Base-by-base conservation (phyloP, 1,139 yeast species). In the Entelexis paramagnoliae region DNA sequence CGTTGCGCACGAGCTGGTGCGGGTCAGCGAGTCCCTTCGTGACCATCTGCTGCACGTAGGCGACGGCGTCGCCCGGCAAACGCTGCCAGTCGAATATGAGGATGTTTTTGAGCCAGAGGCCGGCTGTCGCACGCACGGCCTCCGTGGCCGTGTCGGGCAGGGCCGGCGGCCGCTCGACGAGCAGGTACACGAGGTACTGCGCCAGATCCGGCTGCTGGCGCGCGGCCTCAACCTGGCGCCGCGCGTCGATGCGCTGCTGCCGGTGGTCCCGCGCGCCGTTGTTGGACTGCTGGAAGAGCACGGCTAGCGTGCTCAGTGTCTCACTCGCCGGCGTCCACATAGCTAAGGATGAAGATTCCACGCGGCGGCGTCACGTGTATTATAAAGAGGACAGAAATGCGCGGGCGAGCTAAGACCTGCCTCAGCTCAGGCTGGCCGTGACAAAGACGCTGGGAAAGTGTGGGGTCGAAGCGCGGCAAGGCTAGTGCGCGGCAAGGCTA, bases 61-160 rank as follows among this genome's bases (percentile, higher is more conserved):
- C 49, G 13, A 59, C 51, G n/a, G 75, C 68, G 20, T 66, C 68
- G 6, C 57, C 59, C 13, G 68, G 58, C 36, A 65, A 55, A 40
- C 63, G 63, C 51, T 57, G 49, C 58, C 66, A 60, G 55, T 64
- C 58, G 52, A 66, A 58, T 46, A 80, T 64, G 39, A 86, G 71
- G 55, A 78, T 76, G 66, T 89, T 89, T 66, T 91, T 91, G 64
- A 91, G 74, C 63, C 81, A 74, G 55, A 89, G 70, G 14, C 97
- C 98, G 1, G 96, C 91, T 0, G 95, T 82, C 0, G 96, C 95
- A 52, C 96, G 75, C 29, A 83, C 76, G 46, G 82, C 81, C 2
- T 79, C 68, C 16, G 70, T 65, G 20, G 77, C 69, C 35, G 64
- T 65, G 8, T 65, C 60, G 7, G 54, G 54, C 22, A 51, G 66